phyloP scores from a whole-genome alignment of 768 basidiomycete species.

The Amanita rubescens region DNA sequence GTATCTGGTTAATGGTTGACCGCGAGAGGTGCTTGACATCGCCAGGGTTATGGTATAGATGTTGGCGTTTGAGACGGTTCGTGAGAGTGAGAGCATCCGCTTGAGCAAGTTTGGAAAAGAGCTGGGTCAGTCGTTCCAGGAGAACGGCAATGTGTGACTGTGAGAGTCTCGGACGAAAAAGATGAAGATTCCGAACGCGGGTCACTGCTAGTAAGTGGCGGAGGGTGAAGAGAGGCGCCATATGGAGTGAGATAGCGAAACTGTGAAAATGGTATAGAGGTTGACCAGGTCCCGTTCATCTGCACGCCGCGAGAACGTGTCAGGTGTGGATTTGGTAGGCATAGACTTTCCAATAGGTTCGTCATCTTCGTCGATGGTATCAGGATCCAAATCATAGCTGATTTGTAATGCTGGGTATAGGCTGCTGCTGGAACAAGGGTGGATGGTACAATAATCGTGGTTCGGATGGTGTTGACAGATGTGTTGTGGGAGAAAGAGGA shows the following conservation, averaged over 20 bases:
- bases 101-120: conserved; percentile 52
- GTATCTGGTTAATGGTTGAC: conserved; percentile 66
- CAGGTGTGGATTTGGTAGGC: conserved; percentile 35
- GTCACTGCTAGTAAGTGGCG: conserved; percentile 33
- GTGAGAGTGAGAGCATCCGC: conserved; percentile 86
- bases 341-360: conserved; percentile 20
- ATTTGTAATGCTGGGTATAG: conserved; percentile 23
- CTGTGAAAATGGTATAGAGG: conserved; percentile 7
- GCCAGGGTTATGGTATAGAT: conserved; percentile 58
- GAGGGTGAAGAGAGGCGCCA: conserved; percentile 33
- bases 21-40: conserved; percentile 85
- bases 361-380: conserved; percentile 22
- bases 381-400: conserved; percentile 39
- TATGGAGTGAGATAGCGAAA: conserved; percentile 20
- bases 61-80: conserved; percentile 85
- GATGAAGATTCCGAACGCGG: conserved; percentile 69
- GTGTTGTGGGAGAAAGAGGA: conserved; percentile 36
- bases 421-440: conserved; percentile 15
- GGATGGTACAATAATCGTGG: not conserved
- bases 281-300: conserved; percentile 40
- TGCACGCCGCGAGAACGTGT: conserved; percentile 63
- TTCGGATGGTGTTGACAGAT: conserved; percentile 24
- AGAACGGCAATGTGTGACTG: conserved; percentile 50
- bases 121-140: conserved; percentile 52
- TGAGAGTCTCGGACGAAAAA: conserved; percentile 38